Percentiles rank a stretch among this genome's conserved stretches.
phyloP scores from a whole-genome alignment of 768 basidiomycete genomes.

The Russula dissimulans region DNA sequence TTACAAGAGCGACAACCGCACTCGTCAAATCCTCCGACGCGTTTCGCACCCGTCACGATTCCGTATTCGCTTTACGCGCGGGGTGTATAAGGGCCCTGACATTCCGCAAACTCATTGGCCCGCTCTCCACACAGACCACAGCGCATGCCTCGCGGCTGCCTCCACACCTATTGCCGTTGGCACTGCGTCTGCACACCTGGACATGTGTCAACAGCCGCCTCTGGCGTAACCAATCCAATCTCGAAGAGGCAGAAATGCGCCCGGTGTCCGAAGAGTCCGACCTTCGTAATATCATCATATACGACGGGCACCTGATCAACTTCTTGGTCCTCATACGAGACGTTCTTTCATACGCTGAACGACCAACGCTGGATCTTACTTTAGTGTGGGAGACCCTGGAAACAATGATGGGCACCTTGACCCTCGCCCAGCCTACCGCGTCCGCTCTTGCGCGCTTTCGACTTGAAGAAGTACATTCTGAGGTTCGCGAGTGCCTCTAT shows the following conservation, averaged over 20 bases:
- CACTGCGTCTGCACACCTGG: conserved; percentile 1
- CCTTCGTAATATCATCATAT: neutral
- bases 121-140: neutral
- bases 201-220: neutral
- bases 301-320: neutral
- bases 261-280: neutral
- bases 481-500: neutral
- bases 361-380: neutral
- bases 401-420: neutral
- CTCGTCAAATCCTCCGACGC: neutral
- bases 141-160: neutral
- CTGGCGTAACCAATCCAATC: neutral
- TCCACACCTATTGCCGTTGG: neutral
- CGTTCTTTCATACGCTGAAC: neutral
- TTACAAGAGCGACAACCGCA: neutral
- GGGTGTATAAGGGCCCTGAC: conserved; percentile 2
- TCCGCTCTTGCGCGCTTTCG: neutral
- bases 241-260: neutral
- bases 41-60: neutral
- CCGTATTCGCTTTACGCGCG: neutral
- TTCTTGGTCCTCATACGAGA: conserved; percentile 1
- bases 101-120: neutral
- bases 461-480: neutral
- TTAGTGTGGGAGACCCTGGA: conserved; percentile 1
- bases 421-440: neutral